Base-by-base conservation (phyloP, 164 flowering plant species). In the Echeveria elegans region DNA sequence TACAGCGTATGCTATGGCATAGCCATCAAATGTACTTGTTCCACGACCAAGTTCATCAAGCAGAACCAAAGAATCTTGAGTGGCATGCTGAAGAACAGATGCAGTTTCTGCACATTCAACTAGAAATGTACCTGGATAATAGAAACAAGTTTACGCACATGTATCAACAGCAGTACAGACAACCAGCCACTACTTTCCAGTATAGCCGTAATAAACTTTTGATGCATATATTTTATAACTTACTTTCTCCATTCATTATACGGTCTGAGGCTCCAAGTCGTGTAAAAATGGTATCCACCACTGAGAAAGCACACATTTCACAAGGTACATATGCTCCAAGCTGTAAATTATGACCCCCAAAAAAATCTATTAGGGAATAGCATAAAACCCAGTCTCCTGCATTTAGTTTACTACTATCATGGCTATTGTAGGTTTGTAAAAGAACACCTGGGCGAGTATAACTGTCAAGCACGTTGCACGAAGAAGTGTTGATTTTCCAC, bases 21-120 rank as follows among this genome's bases (percentile, higher is more conserved):
- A 90, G 71, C 99, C 99, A 77, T 95, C 99, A 74, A 87, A 95
- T 36, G 99, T 95, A 80, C 97, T 89, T 19, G 99, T 95, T 73
- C 99, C 99, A 52, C 99, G 85, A 50, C 99, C 99, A 45, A 95
- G 85, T 77, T 95, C 99, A 76, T 95, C 99, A 59, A 95, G 94
- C 71, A 92, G 73, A 69, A 95, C 97, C 60, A 95, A 80, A 40
- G 99, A 95, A 79, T 92, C 79, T 69, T 81, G 81, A 38, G 97
- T 89, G 41, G 99, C 96, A 77, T 82, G 81, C 68, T 79, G 92
- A 71, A 95, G 85, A 76, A 95, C 86, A 50, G 97, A 86, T 47
- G 99, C 99, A 34, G 97, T 95, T 77, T 95, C 99, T 18, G 85
- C 74, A 79, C 97, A 92, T 73, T 95, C 99, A 64, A 92, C 77